Evolutionary conservation across 768 basidiomycete species (phyloP), one percentile per base, ranked within the genome.

Genomic region (Collybia nuda): DNA sequence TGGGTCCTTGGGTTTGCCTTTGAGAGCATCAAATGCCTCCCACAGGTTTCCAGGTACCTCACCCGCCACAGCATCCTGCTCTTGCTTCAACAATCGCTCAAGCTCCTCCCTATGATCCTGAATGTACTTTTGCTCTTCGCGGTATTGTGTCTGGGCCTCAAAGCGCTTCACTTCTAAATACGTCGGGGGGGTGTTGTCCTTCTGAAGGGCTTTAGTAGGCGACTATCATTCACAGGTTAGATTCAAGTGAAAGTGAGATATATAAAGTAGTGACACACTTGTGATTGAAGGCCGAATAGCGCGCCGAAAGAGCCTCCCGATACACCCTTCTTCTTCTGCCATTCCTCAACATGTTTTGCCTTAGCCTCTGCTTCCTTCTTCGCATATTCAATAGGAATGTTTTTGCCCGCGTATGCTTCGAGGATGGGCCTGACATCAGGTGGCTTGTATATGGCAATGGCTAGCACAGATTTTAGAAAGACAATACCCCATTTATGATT

Each of bases 361-460:
- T 94, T 97, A 44, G 82, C 81, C 64, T 89, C 89, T 0, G 84
- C 84, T 68, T 99, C 96, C 55, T 85, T 82, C 71, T 88, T 88
- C 32, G 86, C 93, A 57, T 93, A 98, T 67, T 95, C 95, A 5
- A 86, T 46, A 0, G 94, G 84, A 50, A 99, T 87, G 61, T 98
- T 80, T 68, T 96, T 94, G 40, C 87, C 96, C 5, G 78, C 72
- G 66, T 96, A 99, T 2, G 85, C 85, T 57, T 88, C 71, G 26
- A 99, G 69, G 48, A 98, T 88, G 0, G 89, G 91, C 17, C 96
- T 85, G 3, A 98, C 88, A 60, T 98, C 97, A 21, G 77, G 64
- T 1, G 90, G 86, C 54, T 85, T 86, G 73, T 93, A 94, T 57
- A 98, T 95, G 0, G 85, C 95, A 52, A 99, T 87, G 6, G 97